Evolutionary conservation across 2,329 filamentous ascomycete species (phyloP).

Genomic region (Ophiocordyceps camponoti-rufipedis): DNA sequence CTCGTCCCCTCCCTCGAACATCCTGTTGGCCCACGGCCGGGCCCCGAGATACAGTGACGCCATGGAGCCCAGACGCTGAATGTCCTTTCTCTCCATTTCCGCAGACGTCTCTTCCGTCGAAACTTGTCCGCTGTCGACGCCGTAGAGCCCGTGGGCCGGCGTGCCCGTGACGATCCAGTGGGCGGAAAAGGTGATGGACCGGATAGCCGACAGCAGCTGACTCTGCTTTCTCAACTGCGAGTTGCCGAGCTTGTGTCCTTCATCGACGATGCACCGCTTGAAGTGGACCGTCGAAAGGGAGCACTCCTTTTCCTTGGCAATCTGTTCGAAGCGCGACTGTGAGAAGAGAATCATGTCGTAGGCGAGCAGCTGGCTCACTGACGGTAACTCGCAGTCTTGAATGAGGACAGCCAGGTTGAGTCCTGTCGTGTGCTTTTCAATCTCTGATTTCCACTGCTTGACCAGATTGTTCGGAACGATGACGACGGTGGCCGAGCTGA

Average conservation of each 20-base stretch:
- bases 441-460: constrained; percentile 69
- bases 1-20: constrained; percentile 32
- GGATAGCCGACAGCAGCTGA: constrained; percentile 30
- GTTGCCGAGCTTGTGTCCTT: constrained; percentile 72
- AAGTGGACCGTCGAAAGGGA: constrained; percentile 59
- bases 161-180: constrained; percentile 87
- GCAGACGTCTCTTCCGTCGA: constrained; percentile 14
- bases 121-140: constrained; percentile 24
- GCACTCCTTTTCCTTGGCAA: constrained; percentile 18
- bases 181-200: constrained; percentile 43
- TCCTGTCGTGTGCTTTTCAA: constrained; percentile 53
- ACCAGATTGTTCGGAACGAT: constrained; percentile 72
- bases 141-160: constrained; percentile 67
- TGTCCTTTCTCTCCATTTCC: constrained; percentile 40
- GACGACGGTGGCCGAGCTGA: constrained; percentile 55
- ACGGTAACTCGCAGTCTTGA: constrained; percentile 34
- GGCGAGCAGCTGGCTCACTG: constrained; percentile 34
- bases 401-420: constrained; percentile 49
- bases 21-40: constrained; percentile 57
- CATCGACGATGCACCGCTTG: constrained; percentile 79
- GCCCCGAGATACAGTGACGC: constrained; percentile 55
- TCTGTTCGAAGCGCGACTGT: constrained; percentile 49
- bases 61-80: constrained; percentile 48
- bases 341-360: constrained; percentile 71
- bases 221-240: constrained; percentile 36